Percentiles rank a stretch among this genome's conserved stretches.
phyloP scores from a whole-genome alignment of 1,284 basidiomycete species.

The Amylostereum areolatum region DNA sequence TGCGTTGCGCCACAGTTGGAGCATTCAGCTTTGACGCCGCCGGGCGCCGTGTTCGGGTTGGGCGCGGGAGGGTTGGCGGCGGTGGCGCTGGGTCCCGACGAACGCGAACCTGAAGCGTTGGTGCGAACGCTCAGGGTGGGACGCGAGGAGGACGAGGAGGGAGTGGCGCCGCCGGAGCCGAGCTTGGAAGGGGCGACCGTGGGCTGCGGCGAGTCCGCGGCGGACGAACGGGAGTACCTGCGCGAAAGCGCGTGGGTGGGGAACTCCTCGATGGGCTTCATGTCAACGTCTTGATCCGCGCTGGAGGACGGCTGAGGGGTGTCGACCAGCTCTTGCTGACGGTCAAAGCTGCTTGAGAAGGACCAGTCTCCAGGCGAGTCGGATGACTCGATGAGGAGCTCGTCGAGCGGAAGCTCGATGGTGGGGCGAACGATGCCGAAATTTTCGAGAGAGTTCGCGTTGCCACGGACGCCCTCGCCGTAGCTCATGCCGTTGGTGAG shows the following conservation, averaged over 20 bases:
- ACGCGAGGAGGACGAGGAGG: too few relatives aligned
- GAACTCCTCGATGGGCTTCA: constrained; percentile 23
- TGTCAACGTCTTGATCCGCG: constrained; percentile 26
- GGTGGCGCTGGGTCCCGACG: too few relatives aligned
- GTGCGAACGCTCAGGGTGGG: too few relatives aligned
- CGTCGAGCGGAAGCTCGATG: constrained; percentile 75
- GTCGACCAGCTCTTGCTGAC: constrained; percentile 15
- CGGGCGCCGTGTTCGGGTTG: too few relatives aligned
- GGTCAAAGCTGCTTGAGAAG: constrained; percentile 9
- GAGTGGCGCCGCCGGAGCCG: constrained; percentile 42
- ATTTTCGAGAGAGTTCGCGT: constrained; percentile 33
- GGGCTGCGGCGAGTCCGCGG: constrained; percentile 51
- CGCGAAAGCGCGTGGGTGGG: constrained; percentile 42
- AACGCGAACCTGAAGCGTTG: too few relatives aligned
- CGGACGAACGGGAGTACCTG: constrained; percentile 37
- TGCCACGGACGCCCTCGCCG: constrained; percentile 58
- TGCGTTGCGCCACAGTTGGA: constrained; percentile 80
- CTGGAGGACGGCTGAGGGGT: too few relatives aligned
- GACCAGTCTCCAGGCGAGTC: constrained; percentile 23
- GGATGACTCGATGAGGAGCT: constrained; percentile 58
- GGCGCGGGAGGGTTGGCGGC: too few relatives aligned
- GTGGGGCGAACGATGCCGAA: constrained; percentile 69
- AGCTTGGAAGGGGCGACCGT: constrained; percentile 49
- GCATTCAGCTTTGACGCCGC: constrained; percentile 79
- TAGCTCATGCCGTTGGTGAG: constrained; percentile 64